Percentiles rank a stretch among this genome's conserved stretches.
Conservation (phyloP, 2,329 filamentous ascomycete species). For the Pseudocercospora fuligena region DNA sequence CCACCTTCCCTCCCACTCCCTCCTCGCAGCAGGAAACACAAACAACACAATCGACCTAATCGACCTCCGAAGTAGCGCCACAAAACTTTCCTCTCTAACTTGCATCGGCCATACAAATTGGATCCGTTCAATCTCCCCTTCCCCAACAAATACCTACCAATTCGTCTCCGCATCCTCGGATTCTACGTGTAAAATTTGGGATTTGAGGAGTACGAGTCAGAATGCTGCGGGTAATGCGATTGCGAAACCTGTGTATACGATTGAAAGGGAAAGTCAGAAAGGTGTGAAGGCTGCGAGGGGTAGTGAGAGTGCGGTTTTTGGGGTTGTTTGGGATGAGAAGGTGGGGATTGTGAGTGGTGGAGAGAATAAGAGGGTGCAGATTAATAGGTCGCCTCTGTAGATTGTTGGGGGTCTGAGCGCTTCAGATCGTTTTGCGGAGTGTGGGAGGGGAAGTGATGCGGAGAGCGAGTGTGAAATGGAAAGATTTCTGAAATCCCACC, state of each 20-base stretch:
- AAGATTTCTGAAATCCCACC: no score
- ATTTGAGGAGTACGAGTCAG: slow-evolving; percentile 72
- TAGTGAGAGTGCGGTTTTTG: slow-evolving; percentile 88
- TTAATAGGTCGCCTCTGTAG: slow-evolving; percentile 67
- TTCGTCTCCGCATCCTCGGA: slow-evolving; percentile 90
- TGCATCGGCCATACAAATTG: slow-evolving; percentile 84
- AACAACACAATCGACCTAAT: slow-evolving; percentile 90
- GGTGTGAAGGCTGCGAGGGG: slow-evolving; percentile 65
- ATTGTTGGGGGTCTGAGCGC: not conserved
- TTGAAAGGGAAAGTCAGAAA: slow-evolving; percentile 74
- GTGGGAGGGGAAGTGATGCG: not conserved
- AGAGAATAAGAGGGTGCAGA: slow-evolving; percentile 92
- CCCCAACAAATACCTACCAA: slow-evolving; percentile 70
- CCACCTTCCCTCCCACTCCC: slow-evolving; percentile 68
- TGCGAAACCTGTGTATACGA: slow-evolving; percentile 76
- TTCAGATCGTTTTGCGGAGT: not conserved
- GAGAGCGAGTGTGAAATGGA: not conserved
- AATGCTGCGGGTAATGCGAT: slow-evolving; percentile 51
- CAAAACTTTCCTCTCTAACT: slow-evolving; percentile 83
- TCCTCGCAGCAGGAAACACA: slow-evolving; percentile 76
- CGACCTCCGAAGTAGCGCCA: slow-evolving; percentile 80
- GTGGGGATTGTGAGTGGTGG: slow-evolving; percentile 90
- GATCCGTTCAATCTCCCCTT: slow-evolving; percentile 62
- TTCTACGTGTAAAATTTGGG: slow-evolving; percentile 92
- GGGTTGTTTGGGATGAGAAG: slow-evolving; percentile 80